Conservation (phyloP, 2,329 filamentous ascomycete genomes). For the Teratosphaeria viscida region DNA sequence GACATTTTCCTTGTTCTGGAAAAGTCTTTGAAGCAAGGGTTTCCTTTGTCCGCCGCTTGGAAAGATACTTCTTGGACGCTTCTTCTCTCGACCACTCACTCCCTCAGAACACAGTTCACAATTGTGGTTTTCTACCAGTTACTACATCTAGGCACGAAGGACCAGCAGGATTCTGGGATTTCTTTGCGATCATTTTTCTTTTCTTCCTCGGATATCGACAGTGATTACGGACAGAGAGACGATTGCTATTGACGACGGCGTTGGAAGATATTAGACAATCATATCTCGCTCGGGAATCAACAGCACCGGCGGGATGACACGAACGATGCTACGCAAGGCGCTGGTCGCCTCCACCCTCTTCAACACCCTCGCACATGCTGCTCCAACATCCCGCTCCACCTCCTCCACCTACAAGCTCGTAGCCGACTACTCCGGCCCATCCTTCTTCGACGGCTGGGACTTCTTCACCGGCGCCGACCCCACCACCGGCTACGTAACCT, state of each 20-base stretch:
- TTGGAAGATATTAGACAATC: background rate
- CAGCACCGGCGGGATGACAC: background rate
- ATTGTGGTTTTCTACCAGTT: background rate
- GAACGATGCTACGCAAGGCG: slow-evolving; percentile 2
- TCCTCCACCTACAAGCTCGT: slow-evolving; percentile 17
- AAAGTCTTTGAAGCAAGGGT: background rate
- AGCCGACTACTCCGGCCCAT: slow-evolving; percentile 20
- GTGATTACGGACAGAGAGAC: background rate
- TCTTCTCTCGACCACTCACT: background rate
- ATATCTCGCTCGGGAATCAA: background rate
- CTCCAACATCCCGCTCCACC: background rate
- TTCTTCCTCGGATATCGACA: background rate
- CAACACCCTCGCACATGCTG: slow-evolving; percentile 5
- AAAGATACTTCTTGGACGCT: background rate
- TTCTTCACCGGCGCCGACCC: slow-evolving; percentile 36
- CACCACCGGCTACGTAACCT: slow-evolving; percentile 29
- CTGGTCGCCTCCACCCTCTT: slow-evolving; percentile 8
- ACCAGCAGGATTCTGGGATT: background rate
- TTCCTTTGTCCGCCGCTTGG: background rate
- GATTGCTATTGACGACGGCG: background rate
- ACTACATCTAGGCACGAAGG: background rate
- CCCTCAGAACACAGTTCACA: background rate
- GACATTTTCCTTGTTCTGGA: no score
- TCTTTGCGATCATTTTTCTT: background rate
- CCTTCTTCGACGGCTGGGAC: slow-evolving; percentile 37